Evolutionary conservation across 2,329 filamentous ascomycete species (phyloP).

Genomic region (Cadophora gregata): DNA sequence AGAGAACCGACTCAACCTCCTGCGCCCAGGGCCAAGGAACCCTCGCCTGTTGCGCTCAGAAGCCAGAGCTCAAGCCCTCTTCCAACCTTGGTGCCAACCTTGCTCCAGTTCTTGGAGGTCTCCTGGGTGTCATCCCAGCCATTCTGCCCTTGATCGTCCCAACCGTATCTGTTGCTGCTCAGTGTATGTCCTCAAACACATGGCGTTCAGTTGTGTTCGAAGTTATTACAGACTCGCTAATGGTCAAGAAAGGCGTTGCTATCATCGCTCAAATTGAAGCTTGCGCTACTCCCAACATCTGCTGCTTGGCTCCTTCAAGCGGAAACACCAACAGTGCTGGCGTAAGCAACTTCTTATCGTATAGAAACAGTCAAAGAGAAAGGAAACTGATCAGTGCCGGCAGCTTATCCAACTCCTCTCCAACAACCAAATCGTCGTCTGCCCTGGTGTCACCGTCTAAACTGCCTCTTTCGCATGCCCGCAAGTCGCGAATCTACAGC

Average conservation of each 20-base stretch:
- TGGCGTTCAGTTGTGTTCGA: neutral
- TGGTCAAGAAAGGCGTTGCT: conserved; percentile 12
- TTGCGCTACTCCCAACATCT: conserved; percentile 14
- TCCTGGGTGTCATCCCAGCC: conserved; percentile 18
- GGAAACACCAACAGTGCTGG: conserved; percentile 7
- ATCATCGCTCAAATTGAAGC: conserved; percentile 3
- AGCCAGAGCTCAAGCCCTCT: conserved; percentile 8
- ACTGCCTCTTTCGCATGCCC: neutral
- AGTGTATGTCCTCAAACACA: conserved; percentile 13
- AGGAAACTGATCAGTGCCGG: neutral
- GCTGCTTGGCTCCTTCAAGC: conserved; percentile 17
- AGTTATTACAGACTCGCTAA: neutral
- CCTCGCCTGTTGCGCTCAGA: conserved; percentile 24
- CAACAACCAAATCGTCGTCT: conserved; percentile 24
- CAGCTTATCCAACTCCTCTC: conserved; percentile 18
- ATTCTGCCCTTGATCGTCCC: conserved; percentile 12
- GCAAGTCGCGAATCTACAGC: neutral
- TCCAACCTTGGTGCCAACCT: conserved; percentile 11
- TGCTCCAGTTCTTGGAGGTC: conserved; percentile 10
- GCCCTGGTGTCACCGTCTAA: conserved; percentile 23
- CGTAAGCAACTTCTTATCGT: conserved; percentile 10
- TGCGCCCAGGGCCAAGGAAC: conserved; percentile 16
- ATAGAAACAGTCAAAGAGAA: neutral
- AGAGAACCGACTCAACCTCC: conserved; percentile 13
- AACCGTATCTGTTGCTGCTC: conserved; percentile 17